Base-by-base conservation (phyloP, 805 yeast genomes). In the Tetrapisispora iriomotensis region DNA sequence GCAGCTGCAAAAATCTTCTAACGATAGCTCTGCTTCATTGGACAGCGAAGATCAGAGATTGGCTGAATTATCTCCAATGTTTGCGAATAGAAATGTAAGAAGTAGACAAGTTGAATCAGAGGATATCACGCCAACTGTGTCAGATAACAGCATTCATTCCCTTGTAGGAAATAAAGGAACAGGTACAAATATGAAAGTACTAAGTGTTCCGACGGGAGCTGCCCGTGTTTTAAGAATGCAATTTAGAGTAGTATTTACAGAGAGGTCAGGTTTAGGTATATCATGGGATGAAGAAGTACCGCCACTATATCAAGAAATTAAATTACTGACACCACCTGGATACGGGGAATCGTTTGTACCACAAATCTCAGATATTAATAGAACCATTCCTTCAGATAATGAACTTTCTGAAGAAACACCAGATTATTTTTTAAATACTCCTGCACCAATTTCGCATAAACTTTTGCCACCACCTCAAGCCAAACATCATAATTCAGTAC, bases 271-370 rank as follows among this genome's bases (percentile, higher is more conserved):
- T 0, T 68, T 92, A 30, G 98, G 98, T 4, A 85, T 92, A 23
- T 82, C 96, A 0, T 92, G 98, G 97, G 96, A 90, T 61, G 96
- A 90, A 56, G 98, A 92, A 61, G 97, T 94, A 14, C 99, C 99
- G 2, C 99, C 99, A 1, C 82, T 87, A 17, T 92, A 92, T 53
- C 85, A 77, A 39, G 90, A 86, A 48, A 87, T 92, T 17, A 68
- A 77, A 22, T 77, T 94, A 0, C 67, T 85, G 31, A 77, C 88
- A 18, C 98, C 98, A 0, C 98, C 98, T 1, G 75, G 77, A 2
- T 90, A 92, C 59, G 70, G 63, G 33, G 54, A 52, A 31, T 54
- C 46, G 21, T 21, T 39, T 9, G 15, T 15, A 33, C 22, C 14
- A 22, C 8, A 8, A 6, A 23, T 6, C 17, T 23, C 9, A 14